Evolutionary conservation across 768 basidiomycete genomes (phyloP), one percentile per base, ranked within the genome.

Genomic region (Tulasnella sp.): DNA sequence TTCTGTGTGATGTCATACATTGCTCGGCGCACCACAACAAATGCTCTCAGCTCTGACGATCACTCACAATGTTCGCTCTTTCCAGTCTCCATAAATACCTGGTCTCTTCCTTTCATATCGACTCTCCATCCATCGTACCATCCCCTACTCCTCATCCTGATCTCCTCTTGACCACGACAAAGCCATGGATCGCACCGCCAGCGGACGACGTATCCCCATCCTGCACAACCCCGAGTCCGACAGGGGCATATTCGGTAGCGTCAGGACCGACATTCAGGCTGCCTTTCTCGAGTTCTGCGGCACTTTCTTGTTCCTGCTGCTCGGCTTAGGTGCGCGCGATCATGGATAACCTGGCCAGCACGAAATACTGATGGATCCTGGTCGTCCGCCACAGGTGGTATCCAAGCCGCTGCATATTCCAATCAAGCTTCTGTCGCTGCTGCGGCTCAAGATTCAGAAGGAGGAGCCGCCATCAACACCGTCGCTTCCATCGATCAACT

Each of bases 401-500:
- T 82, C 36, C 80, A 80, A 74, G 81, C 81, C 9, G 81, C 82
- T 27, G 80, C 80, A 4, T 75, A 46, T 36, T 76, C 82, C 24
- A 58, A 81, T 7, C 19, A 39, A 19, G 39, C 75, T 12, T 36
- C 74, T 21, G 75, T 78, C 75, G 56, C 77, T 21, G 72, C 78
- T n/a, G 79, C 73, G 7, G 19, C 75, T 12, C n/a, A 74, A 34
- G 44, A 56, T n/a, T 58, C 75, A 4, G 58, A 40, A 39, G 68
- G 78, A 34, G 76, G 34, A 24, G 48, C 71, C 4, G 76, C 79
- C 19, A 39, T 75, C 46, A 82, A 80, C 76, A 36, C 73, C 18
- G 81, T 82, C 48, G 80, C 80, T 21, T 79, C 77, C 58, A 82
- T 82, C 62, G 78, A 82, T n/a, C 81, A 82, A 68, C 58, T 82